phyloP scores from a whole-genome alignment of 495 filamentous ascomycete species.

The Letharia columbiana region DNA sequence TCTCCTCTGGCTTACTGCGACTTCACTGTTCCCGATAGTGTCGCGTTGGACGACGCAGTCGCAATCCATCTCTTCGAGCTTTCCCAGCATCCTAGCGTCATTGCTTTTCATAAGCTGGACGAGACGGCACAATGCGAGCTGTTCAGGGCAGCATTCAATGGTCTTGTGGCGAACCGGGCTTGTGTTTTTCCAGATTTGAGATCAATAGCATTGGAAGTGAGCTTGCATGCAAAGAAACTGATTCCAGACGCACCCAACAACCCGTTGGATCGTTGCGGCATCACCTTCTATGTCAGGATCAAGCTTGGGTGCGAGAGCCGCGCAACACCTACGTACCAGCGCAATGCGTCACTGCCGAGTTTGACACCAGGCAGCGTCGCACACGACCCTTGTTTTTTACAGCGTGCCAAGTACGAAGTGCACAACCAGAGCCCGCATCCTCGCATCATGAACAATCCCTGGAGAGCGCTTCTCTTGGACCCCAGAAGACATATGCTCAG shows the following conservation, averaged over 20 bases:
- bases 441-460: not conserved
- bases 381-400: not conserved
- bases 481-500: slow-evolving; percentile 10
- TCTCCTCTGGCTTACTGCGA: slow-evolving; percentile 3
- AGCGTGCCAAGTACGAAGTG: not conserved
- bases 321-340: not conserved
- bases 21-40: not conserved
- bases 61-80: not conserved
- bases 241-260: not conserved
- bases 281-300: slow-evolving; percentile 7
- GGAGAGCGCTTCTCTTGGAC: not conserved
- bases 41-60: not conserved
- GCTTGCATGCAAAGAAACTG: not conserved
- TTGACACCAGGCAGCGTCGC: not conserved
- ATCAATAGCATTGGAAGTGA: slow-evolving; percentile 6
- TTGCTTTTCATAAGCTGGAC: not conserved
- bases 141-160: not conserved
- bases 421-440: not conserved
- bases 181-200: not conserved
- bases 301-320: not conserved
- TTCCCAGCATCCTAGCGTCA: not conserved
- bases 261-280: slow-evolving; percentile 8
- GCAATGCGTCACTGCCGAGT: not conserved
- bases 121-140: slow-evolving; percentile 8
- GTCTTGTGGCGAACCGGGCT: not conserved